A percentile compares a stretch with the other conserved stretches of the same genome.
These are phyloP conservation scores for Xylaria sp. DNA, from an alignment of 2,329 filamentous ascomycete genomes.

Conservation along the genomic window DNA sequence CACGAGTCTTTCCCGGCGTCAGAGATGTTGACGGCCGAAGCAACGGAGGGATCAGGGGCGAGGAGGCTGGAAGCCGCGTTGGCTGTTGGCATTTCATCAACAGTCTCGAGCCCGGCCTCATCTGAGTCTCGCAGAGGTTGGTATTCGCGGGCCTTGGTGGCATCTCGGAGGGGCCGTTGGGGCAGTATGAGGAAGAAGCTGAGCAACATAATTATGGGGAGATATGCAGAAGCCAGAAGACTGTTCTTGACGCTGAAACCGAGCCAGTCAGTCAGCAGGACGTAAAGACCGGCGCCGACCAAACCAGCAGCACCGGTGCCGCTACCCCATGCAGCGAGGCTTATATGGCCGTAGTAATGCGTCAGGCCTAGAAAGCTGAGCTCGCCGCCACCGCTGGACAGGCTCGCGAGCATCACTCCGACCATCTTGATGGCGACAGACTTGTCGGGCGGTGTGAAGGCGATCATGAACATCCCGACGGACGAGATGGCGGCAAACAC, in stretches of 20 bases:
- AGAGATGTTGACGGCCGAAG: slow-evolving; percentile 57
- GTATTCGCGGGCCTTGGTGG: slow-evolving; percentile 62
- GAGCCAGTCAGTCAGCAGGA: slow-evolving; percentile 83
- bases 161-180: slow-evolving; percentile 68
- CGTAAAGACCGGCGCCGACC: slow-evolving; percentile 87
- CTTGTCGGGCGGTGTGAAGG: slow-evolving; percentile 74
- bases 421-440: slow-evolving; percentile 80
- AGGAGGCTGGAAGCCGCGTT: slow-evolving; percentile 63
- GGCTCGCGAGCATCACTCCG: slow-evolving; percentile 84
- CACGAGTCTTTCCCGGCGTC: slow-evolving; percentile 47
- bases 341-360: slow-evolving; percentile 90
- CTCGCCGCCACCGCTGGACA: slow-evolving; percentile 89
- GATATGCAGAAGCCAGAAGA: slow-evolving; percentile 78
- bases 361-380: slow-evolving; percentile 91
- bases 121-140: slow-evolving; percentile 60
- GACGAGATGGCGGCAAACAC: slow-evolving; percentile 80
- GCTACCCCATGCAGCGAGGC: slow-evolving; percentile 90
- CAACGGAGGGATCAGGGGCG: slow-evolving; percentile 55
- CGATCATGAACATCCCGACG: slow-evolving; percentile 89
- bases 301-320: slow-evolving; percentile 91
- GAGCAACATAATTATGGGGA: slow-evolving; percentile 84
- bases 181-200: slow-evolving; percentile 89
- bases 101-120: slow-evolving; percentile 54
- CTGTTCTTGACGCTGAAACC: slow-evolving; percentile 79
- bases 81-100: slow-evolving; percentile 52